Conservation (phyloP, 192 early-diverging fungal species). For the Entomortierella lignicola region DNA sequence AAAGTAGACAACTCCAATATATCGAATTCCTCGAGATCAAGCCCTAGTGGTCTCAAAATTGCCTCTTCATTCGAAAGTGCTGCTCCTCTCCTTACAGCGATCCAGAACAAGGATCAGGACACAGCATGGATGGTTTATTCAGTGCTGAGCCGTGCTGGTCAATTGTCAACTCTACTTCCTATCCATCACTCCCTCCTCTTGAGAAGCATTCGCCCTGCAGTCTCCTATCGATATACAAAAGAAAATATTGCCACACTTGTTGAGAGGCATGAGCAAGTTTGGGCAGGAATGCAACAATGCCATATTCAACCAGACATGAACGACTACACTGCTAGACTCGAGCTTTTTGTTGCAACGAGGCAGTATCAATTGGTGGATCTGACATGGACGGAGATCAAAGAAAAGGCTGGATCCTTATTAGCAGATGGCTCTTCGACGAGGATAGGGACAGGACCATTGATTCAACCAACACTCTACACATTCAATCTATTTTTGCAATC, state of each 20-base stretch:
- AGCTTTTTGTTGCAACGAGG: slow-evolving; percentile 25
- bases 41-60: slow-evolving; percentile 24
- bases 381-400: slow-evolving; percentile 35
- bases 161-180: slow-evolving; percentile 24
- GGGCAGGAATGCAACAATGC: slow-evolving; percentile 29
- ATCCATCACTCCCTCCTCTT: slow-evolving; percentile 40
- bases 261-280: slow-evolving; percentile 38
- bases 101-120: slow-evolving; percentile 52
- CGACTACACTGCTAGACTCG: slow-evolving; percentile 40
- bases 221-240: slow-evolving; percentile 9
- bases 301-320: slow-evolving; percentile 48
- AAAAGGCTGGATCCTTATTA: neutral
- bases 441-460: neutral
- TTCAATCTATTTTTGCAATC: slow-evolving; percentile 43
- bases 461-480: slow-evolving; percentile 35
- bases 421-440: too few species aligned
- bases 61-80: slow-evolving; percentile 28
- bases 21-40: slow-evolving; percentile 1
- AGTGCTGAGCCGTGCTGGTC: slow-evolving; percentile 21
- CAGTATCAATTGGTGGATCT: slow-evolving; percentile 29
- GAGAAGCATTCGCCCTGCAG: slow-evolving; percentile 34
- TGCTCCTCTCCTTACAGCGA: slow-evolving; percentile 35
- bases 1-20: neutral
- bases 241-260: neutral
- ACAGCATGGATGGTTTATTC: slow-evolving; percentile 51